Percentiles rank a stretch among this genome's conserved stretches.
Conservation (phyloP, 2,329 filamentous ascomycete genomes). For the Xylariaceae sp. region DNA sequence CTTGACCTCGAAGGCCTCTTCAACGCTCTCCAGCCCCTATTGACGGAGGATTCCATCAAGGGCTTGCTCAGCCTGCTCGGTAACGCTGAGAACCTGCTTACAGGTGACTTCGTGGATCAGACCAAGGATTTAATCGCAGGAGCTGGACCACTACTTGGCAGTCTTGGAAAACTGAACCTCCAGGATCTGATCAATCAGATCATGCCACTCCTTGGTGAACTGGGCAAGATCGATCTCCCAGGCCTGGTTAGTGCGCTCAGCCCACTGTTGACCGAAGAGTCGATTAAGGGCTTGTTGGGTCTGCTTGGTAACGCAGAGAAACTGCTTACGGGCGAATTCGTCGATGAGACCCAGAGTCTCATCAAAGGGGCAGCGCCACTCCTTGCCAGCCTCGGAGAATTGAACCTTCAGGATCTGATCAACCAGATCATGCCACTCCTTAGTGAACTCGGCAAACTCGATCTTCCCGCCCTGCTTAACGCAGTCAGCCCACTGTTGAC, state of each 20-base stretch:
- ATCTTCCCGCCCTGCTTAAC: slow-evolving; percentile 43
- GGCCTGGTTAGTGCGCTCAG: slow-evolving; percentile 43
- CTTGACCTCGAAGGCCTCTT: slow-evolving; percentile 42
- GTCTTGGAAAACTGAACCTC: slow-evolving; percentile 41
- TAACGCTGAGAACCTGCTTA: slow-evolving; percentile 43
- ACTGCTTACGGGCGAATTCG: slow-evolving; percentile 37
- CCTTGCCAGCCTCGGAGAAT: slow-evolving; percentile 38
- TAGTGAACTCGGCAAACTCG: slow-evolving; percentile 41
- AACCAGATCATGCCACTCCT: slow-evolving; percentile 42
- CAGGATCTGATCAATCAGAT: slow-evolving; percentile 41
- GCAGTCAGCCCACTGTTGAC: slow-evolving; percentile 45
- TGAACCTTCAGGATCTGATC: slow-evolving; percentile 42
- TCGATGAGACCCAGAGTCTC: slow-evolving; percentile 36
- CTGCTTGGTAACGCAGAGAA: slow-evolving; percentile 41
- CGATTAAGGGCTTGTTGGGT: slow-evolving; percentile 39
- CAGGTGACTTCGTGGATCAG: slow-evolving; percentile 37
- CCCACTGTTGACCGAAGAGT: slow-evolving; percentile 45
- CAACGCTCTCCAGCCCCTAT: slow-evolving; percentile 43
- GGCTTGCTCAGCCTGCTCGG: slow-evolving; percentile 43
- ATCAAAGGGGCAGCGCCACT: slow-evolving; percentile 37
- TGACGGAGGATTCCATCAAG: slow-evolving; percentile 44
- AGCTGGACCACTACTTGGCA: slow-evolving; percentile 35
- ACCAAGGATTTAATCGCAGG: slow-evolving; percentile 40
- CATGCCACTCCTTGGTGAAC: slow-evolving; percentile 42
- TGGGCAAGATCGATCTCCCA: slow-evolving; percentile 46